Conservation (phyloP, 2,329 filamentous ascomycete genomes). For the Tolypocladium tundrense region DNA sequence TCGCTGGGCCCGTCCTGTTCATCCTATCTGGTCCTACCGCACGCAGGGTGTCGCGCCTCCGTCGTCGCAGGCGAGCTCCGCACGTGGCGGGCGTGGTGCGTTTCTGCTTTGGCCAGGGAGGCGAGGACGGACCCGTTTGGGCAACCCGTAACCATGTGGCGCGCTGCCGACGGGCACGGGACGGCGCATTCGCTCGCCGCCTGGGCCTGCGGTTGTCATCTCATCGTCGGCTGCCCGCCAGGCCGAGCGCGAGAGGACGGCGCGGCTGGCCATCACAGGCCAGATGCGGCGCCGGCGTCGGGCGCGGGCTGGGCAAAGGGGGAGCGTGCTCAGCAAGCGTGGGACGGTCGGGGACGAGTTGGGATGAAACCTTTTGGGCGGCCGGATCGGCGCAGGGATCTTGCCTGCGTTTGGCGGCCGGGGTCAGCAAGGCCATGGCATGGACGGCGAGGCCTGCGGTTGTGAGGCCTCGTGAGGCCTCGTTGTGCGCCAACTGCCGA, state of each 20-base stretch:
- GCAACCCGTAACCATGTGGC: background rate
- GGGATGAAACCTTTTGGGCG: conserved; percentile 6
- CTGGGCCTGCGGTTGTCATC: background rate
- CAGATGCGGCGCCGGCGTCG: background rate
- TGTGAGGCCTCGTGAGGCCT: too few relatives aligned
- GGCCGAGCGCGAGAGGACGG: background rate
- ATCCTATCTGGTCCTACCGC: background rate
- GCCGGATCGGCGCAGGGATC: conserved; percentile 7
- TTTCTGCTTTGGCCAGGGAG: background rate
- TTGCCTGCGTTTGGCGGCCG: background rate
- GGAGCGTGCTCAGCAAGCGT: background rate
- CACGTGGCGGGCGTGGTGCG: conserved; percentile 1
- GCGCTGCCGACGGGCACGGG: background rate
- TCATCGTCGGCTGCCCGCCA: background rate
- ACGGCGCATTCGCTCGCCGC: background rate
- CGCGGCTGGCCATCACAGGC: background rate
- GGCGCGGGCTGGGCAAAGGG: background rate
- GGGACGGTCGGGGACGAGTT: background rate
- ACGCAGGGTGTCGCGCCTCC: background rate
- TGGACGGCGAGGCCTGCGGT: background rate
- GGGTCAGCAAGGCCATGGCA: background rate
- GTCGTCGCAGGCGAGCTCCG: background rate
- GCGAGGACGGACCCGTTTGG: background rate
- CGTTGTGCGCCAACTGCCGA: background rate
- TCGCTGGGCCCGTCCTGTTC: background rate